Evolutionary conservation across 2,329 filamentous ascomycete genomes (phyloP), one percentile per base, ranked within the genome.

Genomic region (Penicillium expansum): DNA sequence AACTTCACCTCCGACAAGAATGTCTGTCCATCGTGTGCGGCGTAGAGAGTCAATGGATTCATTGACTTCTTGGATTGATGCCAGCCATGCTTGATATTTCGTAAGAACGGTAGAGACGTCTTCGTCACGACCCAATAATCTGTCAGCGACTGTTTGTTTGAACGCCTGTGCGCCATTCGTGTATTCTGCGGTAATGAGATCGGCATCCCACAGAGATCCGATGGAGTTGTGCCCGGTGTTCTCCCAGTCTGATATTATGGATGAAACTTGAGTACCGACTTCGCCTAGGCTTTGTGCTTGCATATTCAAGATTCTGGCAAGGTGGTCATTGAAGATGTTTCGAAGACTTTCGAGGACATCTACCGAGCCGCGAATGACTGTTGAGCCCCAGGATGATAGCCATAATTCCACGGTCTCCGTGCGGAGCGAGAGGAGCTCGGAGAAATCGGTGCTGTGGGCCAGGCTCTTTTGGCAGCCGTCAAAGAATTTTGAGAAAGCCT

Each of bases 331-430:
- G 72, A 95, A 83, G 4, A 83, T 81, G 35, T 82, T 79, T 29
- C 91, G 83, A 43, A 96, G 76, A 11, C 83, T 81, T 64, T 90
- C 82, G 10, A 92, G 82, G 66, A 94, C 83, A 45, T 85, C 80
- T 5, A 83, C 82, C 1, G 87, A 82, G 35, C 64, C 69, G 62
- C 75, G 75, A 1, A 70, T 71, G 3, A 70, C 68, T 2, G 70
- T 92, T 82, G 67, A 92, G 80, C 35, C 88, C 86, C 66, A 83
- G 79, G 63, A 85, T 20, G 85, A 80, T 54, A 95, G 86, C 89
- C 91, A 94, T 11, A 88, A 82, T 64, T 89, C 85, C 45, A 95
- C 74, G 7, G 92, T 81, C 38, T 83, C 82, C 47, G 86, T 88
- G 44, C 91, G 84, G 52, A 95, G 75, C 32, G 86, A 81, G 33